Conservation (phyloP, 768 basidiomycete genomes). For the Naganishia vaughanmartiniae region DNA sequence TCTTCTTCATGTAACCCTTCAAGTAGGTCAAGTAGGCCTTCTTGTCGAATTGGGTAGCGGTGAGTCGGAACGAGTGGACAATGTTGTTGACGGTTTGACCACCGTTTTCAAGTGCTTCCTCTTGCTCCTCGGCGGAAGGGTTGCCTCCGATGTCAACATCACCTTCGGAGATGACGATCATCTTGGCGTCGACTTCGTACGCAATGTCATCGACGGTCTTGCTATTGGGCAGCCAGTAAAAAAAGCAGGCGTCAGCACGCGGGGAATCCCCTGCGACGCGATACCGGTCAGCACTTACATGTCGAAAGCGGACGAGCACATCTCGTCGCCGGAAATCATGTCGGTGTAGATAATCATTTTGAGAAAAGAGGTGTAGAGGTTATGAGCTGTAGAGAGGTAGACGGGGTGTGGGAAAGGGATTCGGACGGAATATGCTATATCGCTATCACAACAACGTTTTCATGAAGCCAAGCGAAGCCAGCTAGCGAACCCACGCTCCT, state of each 20-base stretch:
- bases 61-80: conserved; percentile 84
- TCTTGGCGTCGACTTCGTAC: conserved; percentile 79
- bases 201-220: conserved; percentile 74
- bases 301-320: conserved; percentile 91
- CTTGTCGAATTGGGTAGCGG: conserved; percentile 79
- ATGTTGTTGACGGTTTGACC: conserved; percentile 80
- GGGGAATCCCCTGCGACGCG: background rate
- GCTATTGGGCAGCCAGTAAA: conserved; percentile 53
- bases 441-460: background rate
- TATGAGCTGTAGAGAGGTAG: conserved; percentile 10
- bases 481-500: background rate
- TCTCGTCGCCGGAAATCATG: conserved; percentile 75
- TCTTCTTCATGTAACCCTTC: conserved; percentile 93
- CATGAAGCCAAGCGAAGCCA: background rate
- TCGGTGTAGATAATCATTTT: conserved; percentile 53
- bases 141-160: conserved; percentile 94
- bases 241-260: conserved; percentile 13
- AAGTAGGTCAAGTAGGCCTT: conserved; percentile 77
- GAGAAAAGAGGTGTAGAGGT: conserved; percentile 19
- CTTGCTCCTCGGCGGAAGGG: conserved; percentile 82
- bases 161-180: conserved; percentile 69
- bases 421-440: background rate
- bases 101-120: conserved; percentile 78
- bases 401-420: background rate
- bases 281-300: conserved; percentile 58